phyloP scores from a whole-genome alignment of 2,329 filamentous ascomycete species.

The Fusarium protoensiforme region DNA sequence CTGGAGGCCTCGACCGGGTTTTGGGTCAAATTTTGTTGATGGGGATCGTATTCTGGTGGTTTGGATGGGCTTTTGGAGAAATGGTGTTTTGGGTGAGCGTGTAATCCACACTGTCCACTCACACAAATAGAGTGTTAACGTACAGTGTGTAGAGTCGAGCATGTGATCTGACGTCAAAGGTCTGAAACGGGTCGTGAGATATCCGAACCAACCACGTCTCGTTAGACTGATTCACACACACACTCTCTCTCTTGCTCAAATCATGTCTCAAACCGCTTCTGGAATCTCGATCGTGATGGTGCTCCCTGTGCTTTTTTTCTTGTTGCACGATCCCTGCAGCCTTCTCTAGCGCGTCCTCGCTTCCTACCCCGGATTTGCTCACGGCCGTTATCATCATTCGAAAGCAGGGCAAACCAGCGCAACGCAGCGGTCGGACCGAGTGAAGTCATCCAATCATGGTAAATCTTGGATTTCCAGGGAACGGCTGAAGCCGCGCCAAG shows the following conservation, averaged over 20 bases:
- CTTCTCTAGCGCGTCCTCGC: conserved; percentile 6
- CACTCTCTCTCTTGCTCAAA: not conserved
- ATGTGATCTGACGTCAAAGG: conserved; percentile 5
- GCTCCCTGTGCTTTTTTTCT: not conserved
- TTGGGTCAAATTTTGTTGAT: conserved; percentile 4
- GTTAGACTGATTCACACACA: conserved; percentile 5
- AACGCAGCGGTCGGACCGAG: conserved; percentile 18
- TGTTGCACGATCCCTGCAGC: conserved; percentile 31
- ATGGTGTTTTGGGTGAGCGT: not conserved
- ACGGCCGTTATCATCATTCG: conserved; percentile 11
- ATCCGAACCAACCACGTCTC: conserved; percentile 30
- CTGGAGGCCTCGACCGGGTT: not conserved
- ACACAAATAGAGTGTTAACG: too few species aligned
- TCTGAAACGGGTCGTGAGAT: conserved; percentile 15
- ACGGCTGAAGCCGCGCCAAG: conserved; percentile 22
- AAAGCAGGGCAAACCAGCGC: not conserved
- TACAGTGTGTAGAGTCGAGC: conserved; percentile 21
- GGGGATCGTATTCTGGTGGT: not conserved
- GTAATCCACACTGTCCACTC: conserved; percentile 23
- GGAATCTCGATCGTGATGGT: conserved; percentile 32
- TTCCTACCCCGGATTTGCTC: conserved; percentile 30
- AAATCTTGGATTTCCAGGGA: conserved; percentile 16
- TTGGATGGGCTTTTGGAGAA: not conserved
- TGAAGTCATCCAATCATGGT: conserved; percentile 46
- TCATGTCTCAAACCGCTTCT: not conserved